These are phyloP conservation scores for Alternaria sp. DNA, from an alignment of 2,329 filamentous ascomycete genomes.

Conservation along the genomic window DNA sequence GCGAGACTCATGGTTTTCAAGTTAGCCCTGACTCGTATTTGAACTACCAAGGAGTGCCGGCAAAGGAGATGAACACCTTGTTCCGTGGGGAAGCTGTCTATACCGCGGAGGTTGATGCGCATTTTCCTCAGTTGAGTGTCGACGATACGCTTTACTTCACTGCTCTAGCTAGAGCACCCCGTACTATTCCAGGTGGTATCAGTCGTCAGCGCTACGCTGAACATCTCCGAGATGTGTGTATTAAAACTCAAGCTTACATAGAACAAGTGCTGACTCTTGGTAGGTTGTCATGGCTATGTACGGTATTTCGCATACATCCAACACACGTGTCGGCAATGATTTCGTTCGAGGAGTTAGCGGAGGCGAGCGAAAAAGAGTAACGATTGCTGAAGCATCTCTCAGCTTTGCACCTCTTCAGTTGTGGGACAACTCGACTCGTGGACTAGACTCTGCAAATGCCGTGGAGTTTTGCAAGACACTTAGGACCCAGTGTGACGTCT, in stretches of 20 bases:
- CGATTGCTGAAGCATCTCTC: constrained; percentile 51
- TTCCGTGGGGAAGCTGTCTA: constrained; percentile 87
- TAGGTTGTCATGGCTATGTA: constrained; percentile 76
- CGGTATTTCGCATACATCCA: constrained; percentile 73
- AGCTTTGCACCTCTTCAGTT: constrained; percentile 64
- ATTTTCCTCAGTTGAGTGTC: constrained; percentile 78
- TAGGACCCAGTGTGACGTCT: constrained; percentile 66
- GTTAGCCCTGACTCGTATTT: constrained; percentile 74
- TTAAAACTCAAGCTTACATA: not conserved
- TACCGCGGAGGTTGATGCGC: constrained; percentile 80
- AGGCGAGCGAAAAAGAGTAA: constrained; percentile 63
- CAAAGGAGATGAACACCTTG: constrained; percentile 75
- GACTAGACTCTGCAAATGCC: constrained; percentile 74
- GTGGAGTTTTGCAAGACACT: constrained; percentile 69
- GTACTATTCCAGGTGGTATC: constrained; percentile 65
- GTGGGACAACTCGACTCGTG: constrained; percentile 78
- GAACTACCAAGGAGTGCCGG: constrained; percentile 78
- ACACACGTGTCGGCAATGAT: constrained; percentile 75
- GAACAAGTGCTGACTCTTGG: constrained; percentile 7
- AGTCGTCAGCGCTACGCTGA: constrained; percentile 63
- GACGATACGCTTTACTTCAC: constrained; percentile 81
- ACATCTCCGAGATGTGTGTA: constrained; percentile 64
- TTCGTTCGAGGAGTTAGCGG: constrained; percentile 75
- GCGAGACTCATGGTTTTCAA: constrained; percentile 80
- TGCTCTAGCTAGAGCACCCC: constrained; percentile 66